These are phyloP conservation scores for Penicillium bialowiezense DNA, from an alignment of 495 filamentous ascomycete species.

Conservation along the genomic window DNA sequence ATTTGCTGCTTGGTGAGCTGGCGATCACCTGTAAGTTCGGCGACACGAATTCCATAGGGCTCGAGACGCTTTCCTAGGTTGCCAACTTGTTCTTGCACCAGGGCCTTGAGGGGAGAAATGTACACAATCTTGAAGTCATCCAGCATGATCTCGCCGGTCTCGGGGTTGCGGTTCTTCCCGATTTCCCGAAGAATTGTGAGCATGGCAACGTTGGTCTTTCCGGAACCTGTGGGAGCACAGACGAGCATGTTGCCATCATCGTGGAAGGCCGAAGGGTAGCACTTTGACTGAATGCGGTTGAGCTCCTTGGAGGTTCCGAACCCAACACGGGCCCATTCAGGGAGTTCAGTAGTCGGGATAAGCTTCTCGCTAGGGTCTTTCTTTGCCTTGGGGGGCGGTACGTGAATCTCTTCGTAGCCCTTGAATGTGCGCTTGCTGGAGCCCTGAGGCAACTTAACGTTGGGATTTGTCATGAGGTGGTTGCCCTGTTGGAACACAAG, in stretches of 20 bases:
- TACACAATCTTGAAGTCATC: slow-evolving; percentile 99
- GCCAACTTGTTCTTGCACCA: slow-evolving; percentile 95
- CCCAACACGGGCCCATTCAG: slow-evolving; percentile 84
- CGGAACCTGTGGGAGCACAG: slow-evolving; percentile 94
- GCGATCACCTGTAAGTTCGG: slow-evolving; percentile 93
- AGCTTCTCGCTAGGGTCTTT: slow-evolving; percentile 74
- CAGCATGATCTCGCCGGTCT: slow-evolving; percentile 84
- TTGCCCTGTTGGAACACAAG: slow-evolving; percentile 97
- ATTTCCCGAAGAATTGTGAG: slow-evolving; percentile 93
- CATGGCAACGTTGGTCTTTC: slow-evolving; percentile 99
- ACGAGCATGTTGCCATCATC: slow-evolving; percentile 97
- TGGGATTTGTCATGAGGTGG: slow-evolving; percentile 97
- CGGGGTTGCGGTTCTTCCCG: slow-evolving; percentile 85
- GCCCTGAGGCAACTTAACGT: slow-evolving; percentile 90
- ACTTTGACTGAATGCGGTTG: slow-evolving; percentile 93
- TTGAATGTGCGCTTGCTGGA: slow-evolving; percentile 94
- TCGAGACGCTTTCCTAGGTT: slow-evolving; percentile 92
- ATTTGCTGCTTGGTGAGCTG: slow-evolving; percentile 99
- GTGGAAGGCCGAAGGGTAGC: slow-evolving; percentile 85
- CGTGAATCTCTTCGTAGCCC: slow-evolving; percentile 97
- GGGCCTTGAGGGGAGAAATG: slow-evolving; percentile 93
- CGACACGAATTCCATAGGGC: slow-evolving; percentile 86
- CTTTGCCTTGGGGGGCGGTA: slow-evolving; percentile 84
- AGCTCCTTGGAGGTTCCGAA: slow-evolving; percentile 79
- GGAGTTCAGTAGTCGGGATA: slow-evolving; percentile 80